Conservation (phyloP, 192 early-diverging fungal genomes). For the Backusella tuberculispora region DNA sequence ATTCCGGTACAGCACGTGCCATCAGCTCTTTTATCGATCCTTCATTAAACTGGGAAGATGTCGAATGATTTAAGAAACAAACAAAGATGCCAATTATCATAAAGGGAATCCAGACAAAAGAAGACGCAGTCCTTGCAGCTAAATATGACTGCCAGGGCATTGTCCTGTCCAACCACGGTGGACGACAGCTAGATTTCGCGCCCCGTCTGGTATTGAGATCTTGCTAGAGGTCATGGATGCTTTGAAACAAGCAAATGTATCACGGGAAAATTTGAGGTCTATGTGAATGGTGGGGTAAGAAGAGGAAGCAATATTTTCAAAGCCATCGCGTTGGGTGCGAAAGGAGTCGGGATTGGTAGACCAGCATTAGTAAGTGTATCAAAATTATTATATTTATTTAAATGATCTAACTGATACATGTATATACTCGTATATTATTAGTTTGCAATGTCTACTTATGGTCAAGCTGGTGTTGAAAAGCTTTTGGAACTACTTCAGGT, state of each 20-base stretch:
- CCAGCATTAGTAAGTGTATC: constrained; percentile 53
- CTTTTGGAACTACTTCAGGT: constrained; percentile 76
- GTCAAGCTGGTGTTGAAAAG: constrained; percentile 79
- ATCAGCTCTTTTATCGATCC: constrained; percentile 86
- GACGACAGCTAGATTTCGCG: constrained; percentile 89
- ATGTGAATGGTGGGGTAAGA: constrained; percentile 92
- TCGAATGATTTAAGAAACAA: constrained; percentile 84
- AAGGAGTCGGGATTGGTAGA: constrained; percentile 86
- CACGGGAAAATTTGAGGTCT: constrained; percentile 76
- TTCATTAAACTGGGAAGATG: constrained; percentile 83
- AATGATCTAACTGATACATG: not conserved
- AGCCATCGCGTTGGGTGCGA: constrained; percentile 93
- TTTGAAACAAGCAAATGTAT: constrained; percentile 50
- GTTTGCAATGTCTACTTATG: constrained; percentile 75
- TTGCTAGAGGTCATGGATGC: constrained; percentile 86
- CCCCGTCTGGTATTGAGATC: constrained; percentile 73
- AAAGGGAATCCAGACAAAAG: constrained; percentile 91
- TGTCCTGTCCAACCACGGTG: constrained; percentile 96
- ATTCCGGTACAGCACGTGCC: constrained; percentile 65
- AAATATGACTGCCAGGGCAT: constrained; percentile 79
- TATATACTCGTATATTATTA: constrained; percentile 10
- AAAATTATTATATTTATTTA: no score
- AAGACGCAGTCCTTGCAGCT: constrained; percentile 88
- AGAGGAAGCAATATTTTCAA: constrained; percentile 95
- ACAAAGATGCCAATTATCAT: constrained; percentile 87